phyloP scores from a whole-genome alignment of 345 rosid genomes.

The Brassica rapa region DNA sequence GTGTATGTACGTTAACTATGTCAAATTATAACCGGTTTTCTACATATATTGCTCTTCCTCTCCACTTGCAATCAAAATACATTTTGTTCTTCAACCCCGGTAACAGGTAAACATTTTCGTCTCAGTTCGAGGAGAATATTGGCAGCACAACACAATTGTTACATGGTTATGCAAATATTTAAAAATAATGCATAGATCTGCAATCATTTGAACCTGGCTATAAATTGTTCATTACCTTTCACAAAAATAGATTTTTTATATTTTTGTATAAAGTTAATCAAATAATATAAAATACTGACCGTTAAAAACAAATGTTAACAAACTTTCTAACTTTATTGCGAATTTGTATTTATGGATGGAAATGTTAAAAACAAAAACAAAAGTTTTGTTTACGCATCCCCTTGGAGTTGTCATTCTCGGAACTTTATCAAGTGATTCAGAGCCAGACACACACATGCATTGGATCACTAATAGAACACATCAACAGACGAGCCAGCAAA shows the following conservation, averaged over 20 bases:
- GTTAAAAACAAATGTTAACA: background rate
- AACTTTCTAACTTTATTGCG: background rate
- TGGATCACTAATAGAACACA: conserved; percentile 3
- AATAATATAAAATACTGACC: background rate
- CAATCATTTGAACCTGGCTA: background rate
- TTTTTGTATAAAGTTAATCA: background rate
- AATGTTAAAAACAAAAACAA: background rate
- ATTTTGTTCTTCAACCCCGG: no score
- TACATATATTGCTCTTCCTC: no score
- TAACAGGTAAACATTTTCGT: no score
- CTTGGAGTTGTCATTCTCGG: background rate
- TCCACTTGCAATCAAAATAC: no score
- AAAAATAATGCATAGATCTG: no score
- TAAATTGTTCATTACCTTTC: background rate
- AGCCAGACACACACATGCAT: conserved; percentile 10
- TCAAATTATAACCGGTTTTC: no score
- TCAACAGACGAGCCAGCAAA: conserved; percentile 1
- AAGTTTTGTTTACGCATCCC: background rate
- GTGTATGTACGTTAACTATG: no score
- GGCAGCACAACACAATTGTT: no score
- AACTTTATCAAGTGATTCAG: background rate
- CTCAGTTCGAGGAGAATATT: no score
- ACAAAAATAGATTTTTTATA: background rate
- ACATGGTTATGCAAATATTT: no score
- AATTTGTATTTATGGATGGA: no score